Base-by-base conservation (phyloP, 2,329 filamentous ascomycete genomes). In the Pseudopyrenochaeta lycopersici region DNA sequence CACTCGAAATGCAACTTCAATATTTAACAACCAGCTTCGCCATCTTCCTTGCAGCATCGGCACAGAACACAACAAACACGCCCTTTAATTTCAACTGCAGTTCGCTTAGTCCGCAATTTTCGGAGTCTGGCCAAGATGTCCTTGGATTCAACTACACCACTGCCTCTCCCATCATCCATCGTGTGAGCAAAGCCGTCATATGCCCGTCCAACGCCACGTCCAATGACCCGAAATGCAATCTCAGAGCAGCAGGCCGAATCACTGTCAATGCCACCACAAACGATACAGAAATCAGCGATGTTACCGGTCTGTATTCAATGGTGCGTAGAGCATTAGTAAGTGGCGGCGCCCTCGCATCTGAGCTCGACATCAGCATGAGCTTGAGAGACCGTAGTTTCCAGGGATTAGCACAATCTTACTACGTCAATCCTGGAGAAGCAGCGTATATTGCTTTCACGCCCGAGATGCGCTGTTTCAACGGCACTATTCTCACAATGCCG, bases 21-120 rank as follows among this genome's bases (percentile, higher is more conserved):
- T 27, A 27, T 9, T 9, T 27, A 27, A 9, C 23, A 27, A 27
- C 23, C 23, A 27, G 23, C 23, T 9, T 27, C 23, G 23, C 23
- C 23, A 9, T 27, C 9, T 27, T 27, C 23, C 4, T 27, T 9
- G 23, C 23, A 4, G 23, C 23, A 27, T 27, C 23, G 9, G 46
- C 46, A 9, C 46, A 49, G 27, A 49, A 49, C 17, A 17, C 39
- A 12, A 42, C 36, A 21, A 23, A 42, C 17, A 29, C 27, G 3
- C 14, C 46, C 7, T 29, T 49, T 12, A 49, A 49, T 39, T 49
- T 49, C 46, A 49, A 42, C 39, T 49, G 46, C 18, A 49, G 44
- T 14, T 23, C 32, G 4, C 31, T 46, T 21, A 38, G 4, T 31
- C 11, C 9, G 5, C 44, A 18, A 18, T 7, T 9, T 4, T 18